These are phyloP conservation scores for Penicillium maclennaniae DNA, from an alignment of 495 filamentous ascomycete genomes.

Conservation along the genomic window DNA sequence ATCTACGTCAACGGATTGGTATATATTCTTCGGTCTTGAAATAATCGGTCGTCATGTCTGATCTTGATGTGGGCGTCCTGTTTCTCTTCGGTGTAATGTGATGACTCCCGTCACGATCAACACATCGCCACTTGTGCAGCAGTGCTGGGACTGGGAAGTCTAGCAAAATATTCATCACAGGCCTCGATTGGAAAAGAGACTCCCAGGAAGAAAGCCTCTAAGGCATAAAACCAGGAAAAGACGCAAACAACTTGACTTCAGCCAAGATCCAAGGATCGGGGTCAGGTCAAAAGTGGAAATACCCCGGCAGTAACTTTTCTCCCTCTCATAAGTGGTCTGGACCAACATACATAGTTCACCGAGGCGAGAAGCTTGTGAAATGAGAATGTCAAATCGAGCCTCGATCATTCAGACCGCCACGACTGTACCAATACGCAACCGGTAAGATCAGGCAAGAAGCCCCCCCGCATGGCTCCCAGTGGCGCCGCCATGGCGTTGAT, in stretches of 20 bases:
- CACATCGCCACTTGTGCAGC: no score
- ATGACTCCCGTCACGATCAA: no score
- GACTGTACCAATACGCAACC: background rate
- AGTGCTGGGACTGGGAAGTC: no score
- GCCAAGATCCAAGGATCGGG: background rate
- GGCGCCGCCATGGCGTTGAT: background rate
- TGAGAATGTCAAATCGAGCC: background rate
- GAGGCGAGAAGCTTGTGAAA: background rate
- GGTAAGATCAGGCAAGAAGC: background rate
- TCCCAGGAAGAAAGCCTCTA: no score
- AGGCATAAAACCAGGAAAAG: background rate
- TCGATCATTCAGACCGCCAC: background rate
- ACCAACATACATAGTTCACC: background rate
- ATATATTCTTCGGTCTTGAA: no score
- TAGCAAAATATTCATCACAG: no score
- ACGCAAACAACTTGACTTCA: background rate
- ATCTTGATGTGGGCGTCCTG: no score
- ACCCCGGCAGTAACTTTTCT: background rate
- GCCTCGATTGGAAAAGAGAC: no score
- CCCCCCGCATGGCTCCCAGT: background rate
- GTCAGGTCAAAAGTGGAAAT: conserved; percentile 3
- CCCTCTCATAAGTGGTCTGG: background rate
- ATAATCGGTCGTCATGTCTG: no score
- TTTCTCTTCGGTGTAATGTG: no score
- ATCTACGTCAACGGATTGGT: no score